Evolutionary conservation across 2,329 filamentous ascomycete genomes (phyloP), one percentile per base, ranked within the genome.

Genomic region (Pseudogymnoascus sp.): DNA sequence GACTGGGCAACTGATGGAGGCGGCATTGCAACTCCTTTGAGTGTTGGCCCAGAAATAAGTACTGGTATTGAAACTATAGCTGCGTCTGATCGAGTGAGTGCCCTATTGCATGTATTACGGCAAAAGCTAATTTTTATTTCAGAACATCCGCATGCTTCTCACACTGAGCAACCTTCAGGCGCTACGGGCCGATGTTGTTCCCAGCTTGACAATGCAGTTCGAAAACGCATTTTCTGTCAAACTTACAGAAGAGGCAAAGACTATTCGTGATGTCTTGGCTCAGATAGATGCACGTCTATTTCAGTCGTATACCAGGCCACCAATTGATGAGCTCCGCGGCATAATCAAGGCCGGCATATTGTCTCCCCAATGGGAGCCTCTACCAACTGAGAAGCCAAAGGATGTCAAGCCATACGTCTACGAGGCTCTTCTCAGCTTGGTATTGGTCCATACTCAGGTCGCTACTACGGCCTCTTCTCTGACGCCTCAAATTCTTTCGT

Each of bases 211-310:
- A 73, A 85, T 89, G 4, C 89, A 95, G 72, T 99, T 97, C 71
- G 95, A 99, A 74, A 92, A 90, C 60, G 86, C 91, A 63, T 99
- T 99, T 76, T 92, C 90, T 1, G 91, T 97, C 67, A 96, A 96
- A 72, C 83, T 99, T 65, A 96, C 92, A 1, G 93, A 97, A 67
- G 95, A 99, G 76, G 88, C 88, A 63, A 93, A 93, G 74, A 95
- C 90, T 0, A 93, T 99, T 72, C 87, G 88, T 63, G 92, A 97
- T 71, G 91, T 96, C 3, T 86, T 97, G 11, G 83, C 84, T 15
- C 92, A 97, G 74, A 97, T 99, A 67, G 93, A 97, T 72, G 84
- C 87, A 11, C 87, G 91, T 5, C 86, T 99, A 36, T 99, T 99
- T 82, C 86, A 92, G 70, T 91, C 92, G 1, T 99, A 97, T 77